A percentile compares a stretch with the other conserved stretches of the same genome.
phyloP scores from a whole-genome alignment of 2,329 filamentous ascomycete genomes.

The Fusarium agapanthi region DNA sequence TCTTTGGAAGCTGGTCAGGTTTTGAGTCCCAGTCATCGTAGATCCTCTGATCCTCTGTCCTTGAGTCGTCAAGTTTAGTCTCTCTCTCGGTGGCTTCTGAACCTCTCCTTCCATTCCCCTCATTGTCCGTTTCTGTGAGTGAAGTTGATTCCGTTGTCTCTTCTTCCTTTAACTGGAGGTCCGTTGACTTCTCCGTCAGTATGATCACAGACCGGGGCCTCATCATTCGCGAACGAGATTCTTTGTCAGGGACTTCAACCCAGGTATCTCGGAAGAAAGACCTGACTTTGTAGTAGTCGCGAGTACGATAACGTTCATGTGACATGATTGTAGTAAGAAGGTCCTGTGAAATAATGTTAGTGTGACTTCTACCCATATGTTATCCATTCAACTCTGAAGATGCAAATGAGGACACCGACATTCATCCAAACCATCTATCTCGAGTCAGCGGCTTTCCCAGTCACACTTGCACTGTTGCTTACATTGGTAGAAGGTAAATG shows the following conservation, averaged over 20 bases:
- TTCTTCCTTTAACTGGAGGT: not conserved
- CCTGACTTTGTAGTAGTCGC: not conserved
- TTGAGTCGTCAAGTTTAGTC: no score
- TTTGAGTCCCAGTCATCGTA: not conserved
- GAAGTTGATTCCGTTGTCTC: no score
- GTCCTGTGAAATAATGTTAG: not conserved
- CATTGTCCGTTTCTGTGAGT: no score
- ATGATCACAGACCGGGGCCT: not conserved
- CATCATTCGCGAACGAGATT: not conserved
- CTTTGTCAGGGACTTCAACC: not conserved
- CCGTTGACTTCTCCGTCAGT: not conserved
- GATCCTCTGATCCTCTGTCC: no score
- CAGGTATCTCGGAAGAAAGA: constrained; percentile 7
- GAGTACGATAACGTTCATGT: not conserved
- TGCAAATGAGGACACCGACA: no score
- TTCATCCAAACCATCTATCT: constrained; percentile 11
- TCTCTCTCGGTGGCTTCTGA: not conserved
- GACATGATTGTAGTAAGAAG: not conserved
- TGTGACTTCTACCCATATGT: no score
- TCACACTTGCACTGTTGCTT: not conserved
- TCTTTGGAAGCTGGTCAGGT: not conserved
- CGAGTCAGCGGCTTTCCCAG: accelerated
- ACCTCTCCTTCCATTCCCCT: not conserved
- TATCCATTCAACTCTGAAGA: no score
- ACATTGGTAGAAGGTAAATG: constrained; percentile 15